A percentile compares a stretch with the other conserved stretches of the same genome.
phyloP scores from a whole-genome alignment of 176 grass and related monocot species.

The Raddia distichophylla region DNA sequence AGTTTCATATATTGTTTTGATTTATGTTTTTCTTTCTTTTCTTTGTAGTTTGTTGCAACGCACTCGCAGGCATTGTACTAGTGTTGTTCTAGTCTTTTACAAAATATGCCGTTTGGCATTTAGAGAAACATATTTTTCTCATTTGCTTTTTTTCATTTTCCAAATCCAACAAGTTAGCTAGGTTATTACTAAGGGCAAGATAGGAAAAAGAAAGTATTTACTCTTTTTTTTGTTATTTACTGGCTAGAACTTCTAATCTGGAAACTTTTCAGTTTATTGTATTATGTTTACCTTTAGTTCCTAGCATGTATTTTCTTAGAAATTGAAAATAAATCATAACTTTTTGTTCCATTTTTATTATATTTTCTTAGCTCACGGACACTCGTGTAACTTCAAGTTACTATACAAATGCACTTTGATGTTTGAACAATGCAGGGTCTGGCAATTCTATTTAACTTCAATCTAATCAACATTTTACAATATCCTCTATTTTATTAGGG shows the following conservation, averaged over 20 bases:
- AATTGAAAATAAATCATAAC: too few species aligned
- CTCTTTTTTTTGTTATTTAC: background rate
- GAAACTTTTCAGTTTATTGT: background rate
- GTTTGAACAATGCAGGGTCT: too few species aligned
- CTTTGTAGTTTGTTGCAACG: too few species aligned
- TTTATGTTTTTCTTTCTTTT: too few species aligned
- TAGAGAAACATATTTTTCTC: background rate
- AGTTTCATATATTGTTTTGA: too few species aligned
- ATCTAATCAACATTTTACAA: background rate
- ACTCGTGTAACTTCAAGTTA: background rate
- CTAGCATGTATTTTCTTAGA: background rate
- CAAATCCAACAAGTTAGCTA: background rate
- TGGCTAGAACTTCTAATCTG: background rate
- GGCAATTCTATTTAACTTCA: background rate
- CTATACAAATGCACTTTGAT: background rate
- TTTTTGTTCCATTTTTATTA: background rate
- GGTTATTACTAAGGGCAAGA: background rate
- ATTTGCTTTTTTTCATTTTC: background rate
- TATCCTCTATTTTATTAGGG: background rate
- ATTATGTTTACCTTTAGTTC: background rate
- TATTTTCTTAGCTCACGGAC: background rate
- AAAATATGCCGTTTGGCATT: background rate
- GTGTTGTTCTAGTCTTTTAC: background rate
- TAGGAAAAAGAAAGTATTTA: background rate
- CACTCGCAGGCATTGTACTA: too few species aligned